Evolutionary conservation across 306 rosid genomes (phyloP).

Genomic region (Corylus avellana): DNA sequence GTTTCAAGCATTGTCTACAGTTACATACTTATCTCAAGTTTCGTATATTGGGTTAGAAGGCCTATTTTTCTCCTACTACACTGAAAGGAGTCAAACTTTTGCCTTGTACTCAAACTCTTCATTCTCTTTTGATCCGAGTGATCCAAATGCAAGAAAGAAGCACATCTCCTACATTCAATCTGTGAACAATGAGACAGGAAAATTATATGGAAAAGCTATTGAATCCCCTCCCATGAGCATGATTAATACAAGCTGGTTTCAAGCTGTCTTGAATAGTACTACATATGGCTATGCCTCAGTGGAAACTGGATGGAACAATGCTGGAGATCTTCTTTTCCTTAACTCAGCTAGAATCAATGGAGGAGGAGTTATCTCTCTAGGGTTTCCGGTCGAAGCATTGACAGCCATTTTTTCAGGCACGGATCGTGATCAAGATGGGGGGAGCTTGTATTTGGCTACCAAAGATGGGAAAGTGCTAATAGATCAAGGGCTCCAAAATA

Average conservation of each 20-base stretch:
- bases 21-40: constrained; percentile 49
- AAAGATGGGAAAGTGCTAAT: constrained; percentile 45
- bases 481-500: constrained; percentile 29
- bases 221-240: constrained; percentile 11
- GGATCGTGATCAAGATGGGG: constrained; percentile 22
- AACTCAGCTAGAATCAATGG: constrained; percentile 39
- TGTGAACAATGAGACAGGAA: constrained; percentile 42
- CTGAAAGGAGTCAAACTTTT: constrained; percentile 29
- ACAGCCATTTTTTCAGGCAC: constrained; percentile 23
- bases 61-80: constrained; percentile 47
- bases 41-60: constrained; percentile 53
- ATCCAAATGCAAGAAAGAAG: constrained; percentile 4
- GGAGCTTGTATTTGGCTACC: constrained; percentile 38
- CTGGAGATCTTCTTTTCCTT: constrained; percentile 29
- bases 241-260: constrained; percentile 32
- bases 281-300: constrained; percentile 34
- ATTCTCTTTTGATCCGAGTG: background rate
- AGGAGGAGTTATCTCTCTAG: constrained; percentile 41
- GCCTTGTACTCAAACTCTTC: constrained; percentile 55
- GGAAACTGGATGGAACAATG: constrained; percentile 41
- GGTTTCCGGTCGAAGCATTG: constrained; percentile 31
- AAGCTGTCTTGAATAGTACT: constrained; percentile 24
- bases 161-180: constrained; percentile 30
- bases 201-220: constrained; percentile 40
- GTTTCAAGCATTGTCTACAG: constrained; percentile 44